Percentiles rank a stretch among this genome's conserved stretches.
Evolutionary conservation across 2,329 filamentous ascomycete species (phyloP).

Genomic region (Fusarium nisikadoi): DNA sequence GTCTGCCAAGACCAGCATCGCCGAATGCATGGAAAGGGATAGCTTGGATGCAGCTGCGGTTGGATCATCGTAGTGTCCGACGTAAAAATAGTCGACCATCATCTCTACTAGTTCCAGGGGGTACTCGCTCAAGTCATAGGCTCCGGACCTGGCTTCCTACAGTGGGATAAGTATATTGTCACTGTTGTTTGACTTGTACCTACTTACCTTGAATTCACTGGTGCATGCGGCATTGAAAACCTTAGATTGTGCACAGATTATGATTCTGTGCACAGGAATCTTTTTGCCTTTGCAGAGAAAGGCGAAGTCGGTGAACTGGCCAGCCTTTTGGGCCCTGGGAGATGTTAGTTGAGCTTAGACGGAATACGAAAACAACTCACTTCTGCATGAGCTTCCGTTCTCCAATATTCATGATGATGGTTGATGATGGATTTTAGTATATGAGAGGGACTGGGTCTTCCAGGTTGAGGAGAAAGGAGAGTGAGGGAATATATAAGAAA

Average conservation of each 20-base stretch:
- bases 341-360: background rate
- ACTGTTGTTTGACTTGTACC: no score
- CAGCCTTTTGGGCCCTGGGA: background rate
- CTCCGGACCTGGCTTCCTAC: conserved; percentile 4
- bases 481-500: background rate
- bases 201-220: background rate
- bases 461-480: no score
- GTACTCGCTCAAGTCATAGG: background rate
- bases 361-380: background rate
- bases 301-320: background rate
- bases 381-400: background rate
- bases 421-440: background rate
- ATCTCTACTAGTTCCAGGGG: background rate
- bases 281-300: background rate
- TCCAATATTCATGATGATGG: background rate
- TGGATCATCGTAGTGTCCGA: background rate
- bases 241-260: background rate
- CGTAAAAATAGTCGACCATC: background rate
- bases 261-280: background rate
- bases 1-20: background rate
- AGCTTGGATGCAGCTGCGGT: background rate
- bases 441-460: background rate
- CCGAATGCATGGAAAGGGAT: background rate
- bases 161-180: background rate
- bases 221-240: background rate